Evolutionary conservation across 345 rosid species (phyloP), one percentile per base, ranked within the genome.

Genomic region (Eucalyptus lansdowneana): DNA sequence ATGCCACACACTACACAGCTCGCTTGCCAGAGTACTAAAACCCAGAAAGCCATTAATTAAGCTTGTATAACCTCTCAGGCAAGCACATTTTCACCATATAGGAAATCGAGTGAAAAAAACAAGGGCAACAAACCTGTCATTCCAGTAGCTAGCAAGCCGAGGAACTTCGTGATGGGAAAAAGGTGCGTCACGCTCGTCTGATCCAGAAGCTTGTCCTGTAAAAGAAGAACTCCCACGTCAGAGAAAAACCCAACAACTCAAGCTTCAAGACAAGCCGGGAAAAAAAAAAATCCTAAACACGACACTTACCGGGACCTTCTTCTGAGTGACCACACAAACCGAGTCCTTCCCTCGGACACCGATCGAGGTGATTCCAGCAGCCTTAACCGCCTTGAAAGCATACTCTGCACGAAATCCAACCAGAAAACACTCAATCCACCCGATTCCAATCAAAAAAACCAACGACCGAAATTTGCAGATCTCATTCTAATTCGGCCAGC

Each of bases 171-270:
- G 44, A 98, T 93, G 54, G 98, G 97, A 92, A 97, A 98, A 90
- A 98, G 98, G 88, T 97, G 99, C 14, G 99, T 91, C 17, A 98
- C 98, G 72, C 99, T 98, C 4, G 97, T 94, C 94, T 96, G 99
- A 93, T 98, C 99, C 93, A 98, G 92, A 92, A 98, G 99, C 96
- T 98, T 97, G 95, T 98, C 99, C 99, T 98, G 96, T 92, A 14
- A 54, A 88, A 24, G 5, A 81, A 60, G 40, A 50, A 62, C 80
- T 81, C 58, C 58, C 62, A 25, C 19, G 50, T 86, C 50, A 88
- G 37, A 27, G 44, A 47, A 49, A 24, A 24, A 25, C 49, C 8
- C 37, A 53, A 65, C 45, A 13, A 42, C 29, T 17, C 24, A 17
- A 31, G 11, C 76, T 15, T 15, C 80, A 58, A 86, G 37, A 89